phyloP scores from a whole-genome alignment of 2,329 filamentous ascomycete species.

The Capronia americana region DNA sequence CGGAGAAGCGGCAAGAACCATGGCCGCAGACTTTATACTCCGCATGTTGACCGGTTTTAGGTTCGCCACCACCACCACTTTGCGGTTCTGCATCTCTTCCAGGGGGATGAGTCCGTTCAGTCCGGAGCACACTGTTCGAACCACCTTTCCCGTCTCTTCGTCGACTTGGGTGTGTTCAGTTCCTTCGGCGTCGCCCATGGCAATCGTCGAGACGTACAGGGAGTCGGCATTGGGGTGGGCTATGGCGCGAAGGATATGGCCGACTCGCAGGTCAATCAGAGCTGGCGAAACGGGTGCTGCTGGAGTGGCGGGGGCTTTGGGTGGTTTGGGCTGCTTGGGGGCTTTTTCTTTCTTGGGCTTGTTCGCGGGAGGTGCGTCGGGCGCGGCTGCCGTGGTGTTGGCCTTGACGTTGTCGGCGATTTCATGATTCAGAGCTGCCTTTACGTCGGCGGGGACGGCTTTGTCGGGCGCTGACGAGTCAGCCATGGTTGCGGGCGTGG shows the following conservation, averaged over 20 bases:
- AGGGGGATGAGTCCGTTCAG: slow-evolving; percentile 91
- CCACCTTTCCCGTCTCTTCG: slow-evolving; percentile 88
- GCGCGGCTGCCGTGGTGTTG: slow-evolving; percentile 35
- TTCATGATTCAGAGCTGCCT: slow-evolving; percentile 44
- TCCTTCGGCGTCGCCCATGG: slow-evolving; percentile 85
- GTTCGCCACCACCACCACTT: slow-evolving; percentile 95
- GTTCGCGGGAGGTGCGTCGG: slow-evolving; percentile 8
- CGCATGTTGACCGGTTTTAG: slow-evolving; percentile 99
- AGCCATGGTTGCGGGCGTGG: slow-evolving; percentile 24
- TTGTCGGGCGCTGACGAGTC: slow-evolving; percentile 23
- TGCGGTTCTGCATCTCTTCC: slow-evolving; percentile 95
- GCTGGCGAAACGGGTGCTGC: slow-evolving; percentile 80
- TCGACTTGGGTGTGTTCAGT: slow-evolving; percentile 78
- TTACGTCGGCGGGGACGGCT: slow-evolving; percentile 32
- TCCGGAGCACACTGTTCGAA: slow-evolving; percentile 95
- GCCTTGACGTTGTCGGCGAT: slow-evolving; percentile 39
- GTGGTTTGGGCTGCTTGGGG: slow-evolving; percentile 87
- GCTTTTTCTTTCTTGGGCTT: slow-evolving; percentile 75
- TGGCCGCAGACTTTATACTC: slow-evolving; percentile 78
- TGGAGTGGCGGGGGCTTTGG: slow-evolving; percentile 69
- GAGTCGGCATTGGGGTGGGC: slow-evolving; percentile 97
- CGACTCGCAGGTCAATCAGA: slow-evolving; percentile 93
- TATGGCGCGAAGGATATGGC: slow-evolving; percentile 94
- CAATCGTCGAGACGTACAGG: slow-evolving; percentile 92
- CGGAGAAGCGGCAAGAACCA: slow-evolving; percentile 97